Percentiles rank a stretch among this genome's conserved stretches.
These are phyloP conservation scores for Quercus tomentella DNA, from an alignment of 331 rosid genomes.

Conservation along the genomic window DNA sequence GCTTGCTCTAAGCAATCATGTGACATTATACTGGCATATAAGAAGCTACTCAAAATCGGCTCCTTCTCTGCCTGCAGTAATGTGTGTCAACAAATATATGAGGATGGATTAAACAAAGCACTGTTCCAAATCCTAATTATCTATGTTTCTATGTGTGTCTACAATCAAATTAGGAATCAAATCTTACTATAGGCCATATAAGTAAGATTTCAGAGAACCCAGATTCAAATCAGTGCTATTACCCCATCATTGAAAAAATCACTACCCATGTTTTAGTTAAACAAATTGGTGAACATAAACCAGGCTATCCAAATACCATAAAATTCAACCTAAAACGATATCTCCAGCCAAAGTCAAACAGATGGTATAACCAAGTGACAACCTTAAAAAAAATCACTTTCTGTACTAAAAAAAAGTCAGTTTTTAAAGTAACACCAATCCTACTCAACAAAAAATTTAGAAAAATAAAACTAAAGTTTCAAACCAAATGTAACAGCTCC, in stretches of 20 bases:
- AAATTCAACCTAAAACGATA: neutral
- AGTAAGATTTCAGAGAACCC: neutral
- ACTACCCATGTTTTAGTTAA: neutral
- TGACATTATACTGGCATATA: conserved; percentile 75
- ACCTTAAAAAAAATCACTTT: neutral
- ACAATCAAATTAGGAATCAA: neutral
- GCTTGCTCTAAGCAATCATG: conserved; percentile 93
- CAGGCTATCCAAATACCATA: neutral
- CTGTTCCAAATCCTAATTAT: neutral
- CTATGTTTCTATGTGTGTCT: neutral
- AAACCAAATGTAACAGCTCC: neutral
- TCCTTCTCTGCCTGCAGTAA: conserved; percentile 81
- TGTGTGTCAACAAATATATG: neutral
- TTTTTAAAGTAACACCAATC: neutral
- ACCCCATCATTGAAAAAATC: neutral
- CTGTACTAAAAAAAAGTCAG: neutral
- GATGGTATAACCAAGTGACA: neutral
- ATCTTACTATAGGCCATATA: neutral
- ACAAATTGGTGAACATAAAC: neutral
- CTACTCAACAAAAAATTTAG: neutral
- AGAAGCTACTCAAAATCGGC: conserved; percentile 87
- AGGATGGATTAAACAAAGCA: neutral
- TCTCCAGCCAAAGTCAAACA: neutral
- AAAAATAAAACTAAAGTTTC: neutral
- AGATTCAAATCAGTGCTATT: neutral